Evolutionary conservation across 768 basidiomycete species (phyloP), one percentile per base, ranked within the genome.

Genomic region (Macrolepiota fuliginosa): DNA sequence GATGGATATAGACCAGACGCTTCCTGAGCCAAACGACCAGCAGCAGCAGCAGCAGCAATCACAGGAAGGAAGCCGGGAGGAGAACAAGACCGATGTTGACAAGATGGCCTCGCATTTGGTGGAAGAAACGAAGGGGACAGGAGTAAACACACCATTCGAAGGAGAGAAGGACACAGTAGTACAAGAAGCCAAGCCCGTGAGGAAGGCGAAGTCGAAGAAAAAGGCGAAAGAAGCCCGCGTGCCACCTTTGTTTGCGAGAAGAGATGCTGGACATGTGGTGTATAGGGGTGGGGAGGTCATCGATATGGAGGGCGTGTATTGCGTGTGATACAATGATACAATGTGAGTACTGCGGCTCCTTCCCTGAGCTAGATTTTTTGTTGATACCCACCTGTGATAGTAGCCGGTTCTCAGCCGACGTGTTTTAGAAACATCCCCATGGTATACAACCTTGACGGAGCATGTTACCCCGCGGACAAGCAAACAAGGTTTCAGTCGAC

Each of bases 211-310:
- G 37, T 12, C 25, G 37, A 59, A 36, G 40, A 45, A 5, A 24
- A 29, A 22, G 40, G 56, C 70, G 66, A 51, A 56, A 59, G 1
- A 69, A 5, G 68, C 81, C n/a, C 82, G 82, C 7, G 65, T 73
- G 6, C 80, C 82, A 0, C 90, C 88, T 2, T 74, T 91, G 17
- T 90, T 88, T 69, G 83, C 85, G 54, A 69, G 71, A 36, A 80
- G 81, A 65, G 77, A 83, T 54, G 79, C 77, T 2, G 90, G 89
- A 0, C 90, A 93, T 70, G 79, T 87, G 19, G 73, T 90, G 3
- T 87, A 89, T 66, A 73, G 85, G 52, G 90, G 91, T 29, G 84
- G 84, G 65, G 84, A 87, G 40, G 54, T 63, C 2, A 62, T 69
- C 3, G 66, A 70, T n/a, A 63, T 67, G 56, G 61, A 63, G 24